These are phyloP conservation scores for Triglochin maritima DNA, from an alignment of 106 monocot species.

Conservation along the genomic window DNA sequence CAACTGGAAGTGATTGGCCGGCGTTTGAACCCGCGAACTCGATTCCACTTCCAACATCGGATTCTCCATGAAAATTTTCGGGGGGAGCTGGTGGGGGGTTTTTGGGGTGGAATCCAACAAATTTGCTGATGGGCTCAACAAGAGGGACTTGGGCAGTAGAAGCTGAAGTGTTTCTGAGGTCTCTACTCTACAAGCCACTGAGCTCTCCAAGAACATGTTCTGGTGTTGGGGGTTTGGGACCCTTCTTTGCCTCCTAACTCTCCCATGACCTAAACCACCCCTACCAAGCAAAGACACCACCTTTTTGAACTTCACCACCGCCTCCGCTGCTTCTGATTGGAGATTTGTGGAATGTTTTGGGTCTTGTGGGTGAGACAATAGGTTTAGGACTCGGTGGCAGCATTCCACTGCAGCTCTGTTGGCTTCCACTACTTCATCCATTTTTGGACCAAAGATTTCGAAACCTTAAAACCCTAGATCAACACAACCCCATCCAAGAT, in stretches of 20 bases:
- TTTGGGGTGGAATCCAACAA: slow-evolving; percentile 1
- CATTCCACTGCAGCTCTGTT: slow-evolving; percentile 65
- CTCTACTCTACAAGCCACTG: slow-evolving; percentile 1
- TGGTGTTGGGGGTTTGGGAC: slow-evolving; percentile 23
- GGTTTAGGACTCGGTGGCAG: slow-evolving; percentile 53
- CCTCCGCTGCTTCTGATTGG: slow-evolving; percentile 42
- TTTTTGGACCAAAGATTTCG: slow-evolving; percentile 12
- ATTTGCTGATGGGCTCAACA: slow-evolving; percentile 8
- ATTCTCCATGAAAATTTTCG: slow-evolving; percentile 27
- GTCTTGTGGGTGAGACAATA: slow-evolving; percentile 46
- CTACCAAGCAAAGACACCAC: slow-evolving; percentile 45
- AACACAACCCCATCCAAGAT: neutral
- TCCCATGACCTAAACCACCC: slow-evolving; percentile 46
- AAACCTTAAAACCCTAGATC: slow-evolving; percentile 11
- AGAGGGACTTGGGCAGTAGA: slow-evolving; percentile 19
- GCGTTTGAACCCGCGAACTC: neutral
- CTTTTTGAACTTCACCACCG: slow-evolving; percentile 59
- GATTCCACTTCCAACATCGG: slow-evolving; percentile 22
- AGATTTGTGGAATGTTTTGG: slow-evolving; percentile 29
- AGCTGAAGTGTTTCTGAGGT: slow-evolving; percentile 20
- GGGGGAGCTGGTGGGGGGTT: slow-evolving; percentile 18
- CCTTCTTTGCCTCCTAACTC: slow-evolving; percentile 40
- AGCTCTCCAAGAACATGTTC: slow-evolving; percentile 38
- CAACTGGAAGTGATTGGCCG: slow-evolving; percentile 26
- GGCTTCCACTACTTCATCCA: slow-evolving; percentile 79